These are phyloP conservation scores for Kalmanozyma brasiliensis DNA, from an alignment of 1,284 basidiomycete species.

Conservation along the genomic window DNA sequence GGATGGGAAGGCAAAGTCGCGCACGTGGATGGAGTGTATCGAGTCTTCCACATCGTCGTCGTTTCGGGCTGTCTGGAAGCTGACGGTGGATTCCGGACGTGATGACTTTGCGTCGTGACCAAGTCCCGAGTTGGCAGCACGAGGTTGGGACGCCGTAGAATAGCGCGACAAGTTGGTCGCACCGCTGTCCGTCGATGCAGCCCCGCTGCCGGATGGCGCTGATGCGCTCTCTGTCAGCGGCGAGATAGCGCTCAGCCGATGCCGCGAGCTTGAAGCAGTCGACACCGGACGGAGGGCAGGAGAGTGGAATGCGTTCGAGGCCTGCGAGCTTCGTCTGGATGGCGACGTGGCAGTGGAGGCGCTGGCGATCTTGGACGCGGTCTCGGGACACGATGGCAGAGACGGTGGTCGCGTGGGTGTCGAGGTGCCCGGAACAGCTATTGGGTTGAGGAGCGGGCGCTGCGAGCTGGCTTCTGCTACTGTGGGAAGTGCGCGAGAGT, in stretches of 20 bases:
- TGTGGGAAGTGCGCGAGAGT: slow-evolving; percentile 12
- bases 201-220: background rate
- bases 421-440: slow-evolving; percentile 10
- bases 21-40: slow-evolving; percentile 18
- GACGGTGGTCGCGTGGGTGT: slow-evolving; percentile 44
- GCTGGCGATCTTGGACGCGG: slow-evolving; percentile 43
- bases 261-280: slow-evolving; percentile 25
- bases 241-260: slow-evolving; percentile 19
- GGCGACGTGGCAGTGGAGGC: slow-evolving; percentile 24
- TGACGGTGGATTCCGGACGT: slow-evolving; percentile 22
- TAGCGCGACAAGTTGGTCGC: slow-evolving; percentile 1
- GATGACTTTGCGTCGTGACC: slow-evolving; percentile 11
- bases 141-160: slow-evolving; percentile 1
- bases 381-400: slow-evolving; percentile 35
- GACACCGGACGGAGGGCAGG: slow-evolving; percentile 31
- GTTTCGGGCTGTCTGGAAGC: slow-evolving; percentile 34
- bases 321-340: slow-evolving; percentile 41
- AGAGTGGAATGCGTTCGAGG: slow-evolving; percentile 23
- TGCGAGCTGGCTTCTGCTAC: slow-evolving; percentile 10
- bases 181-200: background rate
- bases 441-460: slow-evolving; percentile 10
- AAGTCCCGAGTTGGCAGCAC: background rate
- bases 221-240: background rate
- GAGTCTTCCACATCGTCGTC: background rate
- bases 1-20: slow-evolving; percentile 50